Base-by-base conservation (phyloP, 2,329 filamentous ascomycete species). In the Colletotrichum sp. region DNA sequence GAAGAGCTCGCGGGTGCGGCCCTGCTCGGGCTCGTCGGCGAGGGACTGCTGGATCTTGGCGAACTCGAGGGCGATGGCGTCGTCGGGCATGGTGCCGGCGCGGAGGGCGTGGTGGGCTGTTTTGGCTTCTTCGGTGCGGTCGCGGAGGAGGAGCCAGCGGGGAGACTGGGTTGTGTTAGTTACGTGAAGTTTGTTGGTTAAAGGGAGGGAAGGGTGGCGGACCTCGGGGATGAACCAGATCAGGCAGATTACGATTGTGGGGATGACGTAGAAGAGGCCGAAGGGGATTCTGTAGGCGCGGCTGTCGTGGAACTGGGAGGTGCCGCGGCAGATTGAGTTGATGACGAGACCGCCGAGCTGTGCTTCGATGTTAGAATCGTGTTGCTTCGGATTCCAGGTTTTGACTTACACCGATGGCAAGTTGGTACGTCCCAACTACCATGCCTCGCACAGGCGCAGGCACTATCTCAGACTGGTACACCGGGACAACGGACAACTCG, bases 401-500 rank as follows among this genome's bases (percentile, higher is more conserved):
- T 36, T 12, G 21, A 65, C 59, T 57, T 32, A 84, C 48, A 1
- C 77, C 75, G 4, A 84, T 77, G 21, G 80, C 81, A 1, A 85
- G 75, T 55, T 85, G 83, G 72, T 86, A 86, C 0, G 83, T 80
- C 16, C 81, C 82, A 3, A 85, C 84, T 18, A 82, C 79, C 28
- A 85, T 79, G 0, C 84, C 84, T 32, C 84, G 82, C 3, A 80
- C 78, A 3, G 78, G 73, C 3, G 78, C 78, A 0, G 83, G 84
- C 2, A 82, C 79, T 30, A 84, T 80, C 71, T 85, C 84, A 1
- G 84, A 83, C 68, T 85, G 83, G n/a, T 81, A 84, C 0, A 82
- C 79, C 0, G 85, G 85, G 0, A 85, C 82, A 3, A 84, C 79
- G 1, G 85, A 81, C 15, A 86, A 79, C 71, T 86, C 84, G 81